phyloP scores from a whole-genome alignment of 2,329 filamentous ascomycete genomes.

The Parascedosporium putredinis region DNA sequence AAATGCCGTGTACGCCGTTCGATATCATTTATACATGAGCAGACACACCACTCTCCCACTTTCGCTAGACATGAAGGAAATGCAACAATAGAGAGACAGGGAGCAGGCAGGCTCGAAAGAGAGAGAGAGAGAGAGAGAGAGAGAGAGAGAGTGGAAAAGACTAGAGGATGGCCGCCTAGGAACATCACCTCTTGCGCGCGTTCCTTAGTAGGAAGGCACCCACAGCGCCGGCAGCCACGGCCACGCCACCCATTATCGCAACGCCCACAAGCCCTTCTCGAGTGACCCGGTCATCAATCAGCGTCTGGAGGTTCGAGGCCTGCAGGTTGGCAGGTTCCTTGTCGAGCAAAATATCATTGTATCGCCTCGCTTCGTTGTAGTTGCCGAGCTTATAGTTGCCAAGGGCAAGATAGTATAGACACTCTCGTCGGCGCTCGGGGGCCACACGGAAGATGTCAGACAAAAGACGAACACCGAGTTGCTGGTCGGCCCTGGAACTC shows the following conservation, averaged over 20 bases:
- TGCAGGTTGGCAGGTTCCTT: conserved; percentile 89
- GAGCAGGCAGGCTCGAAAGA: too few relatives aligned
- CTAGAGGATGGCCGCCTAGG: background rate
- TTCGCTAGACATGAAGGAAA: too few relatives aligned
- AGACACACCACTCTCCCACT: too few relatives aligned
- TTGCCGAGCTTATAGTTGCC: conserved; percentile 98
- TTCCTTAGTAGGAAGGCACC: conserved; percentile 79
- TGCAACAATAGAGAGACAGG: too few relatives aligned
- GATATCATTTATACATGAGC: background rate
- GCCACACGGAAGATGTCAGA: conserved; percentile 94
- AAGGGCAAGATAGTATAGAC: conserved; percentile 93
- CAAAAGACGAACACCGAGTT: conserved; percentile 85
- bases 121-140: background rate
- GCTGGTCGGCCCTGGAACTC: conserved; percentile 70
- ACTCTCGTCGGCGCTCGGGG: conserved; percentile 89
- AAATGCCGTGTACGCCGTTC: too few relatives aligned
- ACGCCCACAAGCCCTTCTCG: conserved; percentile 91
- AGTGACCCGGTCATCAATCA: conserved; percentile 94
- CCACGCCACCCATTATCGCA: conserved; percentile 86
- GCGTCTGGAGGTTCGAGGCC: conserved; percentile 69
- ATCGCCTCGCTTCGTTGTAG: conserved; percentile 86
- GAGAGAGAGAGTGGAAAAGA: background rate
- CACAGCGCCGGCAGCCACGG: conserved; percentile 85
- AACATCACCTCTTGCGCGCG: conserved; percentile 43
- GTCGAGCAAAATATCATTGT: conserved; percentile 86